A percentile compares a stretch with the other conserved stretches of the same genome.
These are phyloP conservation scores for Pelargonium nanum DNA, from an alignment of 345 rosid genomes.

Conservation along the genomic window DNA sequence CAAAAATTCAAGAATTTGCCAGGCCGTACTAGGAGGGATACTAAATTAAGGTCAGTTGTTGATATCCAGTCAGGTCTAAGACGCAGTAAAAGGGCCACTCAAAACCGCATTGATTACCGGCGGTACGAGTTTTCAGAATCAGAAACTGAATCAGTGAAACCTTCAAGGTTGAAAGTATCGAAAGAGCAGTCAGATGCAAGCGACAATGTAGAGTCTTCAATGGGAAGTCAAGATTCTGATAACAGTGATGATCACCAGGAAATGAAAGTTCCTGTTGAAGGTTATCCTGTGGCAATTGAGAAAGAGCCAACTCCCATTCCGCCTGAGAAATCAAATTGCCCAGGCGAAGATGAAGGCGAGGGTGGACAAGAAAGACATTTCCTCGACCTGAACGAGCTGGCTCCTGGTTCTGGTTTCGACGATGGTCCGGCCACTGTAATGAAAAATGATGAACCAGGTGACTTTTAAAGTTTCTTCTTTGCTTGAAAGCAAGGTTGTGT, in stretches of 20 bases:
- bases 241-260: constrained; percentile 44
- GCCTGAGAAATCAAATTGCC: constrained; percentile 35
- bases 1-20: constrained; percentile 60
- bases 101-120: constrained; percentile 62
- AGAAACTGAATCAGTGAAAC: constrained; percentile 53
- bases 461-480: constrained; percentile 35
- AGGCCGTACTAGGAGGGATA: constrained; percentile 57
- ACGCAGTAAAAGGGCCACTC: constrained; percentile 83
- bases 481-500: constrained; percentile 16
- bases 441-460: constrained; percentile 59
- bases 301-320: constrained; percentile 31
- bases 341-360: constrained; percentile 39
- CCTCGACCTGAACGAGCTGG: constrained; percentile 88
- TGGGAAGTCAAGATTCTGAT: constrained; percentile 51
- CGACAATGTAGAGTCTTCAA: constrained; percentile 48
- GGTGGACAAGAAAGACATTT: constrained; percentile 52
- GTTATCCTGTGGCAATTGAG: constrained; percentile 23
- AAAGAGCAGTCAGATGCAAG: constrained; percentile 54
- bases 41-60: constrained; percentile 62
- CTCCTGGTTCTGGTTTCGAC: constrained; percentile 87
- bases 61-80: constrained; percentile 78
- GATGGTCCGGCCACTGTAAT: constrained; percentile 63
- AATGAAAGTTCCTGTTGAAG: constrained; percentile 32
- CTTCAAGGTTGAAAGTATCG: constrained; percentile 40
- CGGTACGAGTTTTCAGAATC: constrained; percentile 84